Conservation (phyloP, 495 filamentous ascomycete species). For the Cetradonia linearis region DNA sequence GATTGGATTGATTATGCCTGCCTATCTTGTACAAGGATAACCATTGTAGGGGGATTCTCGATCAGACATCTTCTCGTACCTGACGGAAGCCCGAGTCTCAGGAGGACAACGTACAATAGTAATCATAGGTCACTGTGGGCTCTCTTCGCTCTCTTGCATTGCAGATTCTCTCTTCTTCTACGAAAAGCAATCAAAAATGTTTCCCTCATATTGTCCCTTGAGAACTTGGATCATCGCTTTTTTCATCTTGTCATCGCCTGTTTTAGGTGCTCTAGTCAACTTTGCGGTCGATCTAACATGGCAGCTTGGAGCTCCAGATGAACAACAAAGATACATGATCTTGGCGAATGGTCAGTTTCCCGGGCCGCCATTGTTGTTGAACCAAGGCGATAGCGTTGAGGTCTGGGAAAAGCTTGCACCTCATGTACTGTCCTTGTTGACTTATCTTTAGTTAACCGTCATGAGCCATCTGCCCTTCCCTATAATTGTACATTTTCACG, state of each 20-base stretch:
- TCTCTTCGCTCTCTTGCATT: not conserved
- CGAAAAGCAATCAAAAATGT: not conserved
- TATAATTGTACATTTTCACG: constrained; percentile 45
- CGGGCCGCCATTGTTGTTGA: constrained; percentile 45
- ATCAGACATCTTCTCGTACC: not conserved
- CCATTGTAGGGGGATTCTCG: not conserved
- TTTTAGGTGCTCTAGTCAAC: constrained; percentile 14
- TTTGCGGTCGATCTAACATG: constrained; percentile 26
- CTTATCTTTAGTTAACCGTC: constrained; percentile 31
- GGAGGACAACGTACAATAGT: not conserved
- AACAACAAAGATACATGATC: constrained; percentile 37
- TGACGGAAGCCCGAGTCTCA: not conserved
- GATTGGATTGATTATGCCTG: no score
- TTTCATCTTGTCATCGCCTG: not conserved
- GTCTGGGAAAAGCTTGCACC: constrained; percentile 27
- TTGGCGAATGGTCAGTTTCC: constrained; percentile 53
- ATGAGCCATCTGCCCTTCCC: constrained; percentile 46
- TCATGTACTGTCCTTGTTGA: not conserved
- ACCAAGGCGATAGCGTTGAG: constrained; percentile 53
- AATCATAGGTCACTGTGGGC: not conserved
- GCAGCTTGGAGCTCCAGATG: constrained; percentile 29
- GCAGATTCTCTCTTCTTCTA: not conserved
- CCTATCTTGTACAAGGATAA: not conserved
- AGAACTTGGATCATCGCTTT: not conserved
- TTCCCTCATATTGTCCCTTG: not conserved